Percentiles rank a stretch among this genome's conserved stretches.
Evolutionary conservation across 495 filamentous ascomycete genomes (phyloP).

Genomic region (Amniculicola lignicola): DNA sequence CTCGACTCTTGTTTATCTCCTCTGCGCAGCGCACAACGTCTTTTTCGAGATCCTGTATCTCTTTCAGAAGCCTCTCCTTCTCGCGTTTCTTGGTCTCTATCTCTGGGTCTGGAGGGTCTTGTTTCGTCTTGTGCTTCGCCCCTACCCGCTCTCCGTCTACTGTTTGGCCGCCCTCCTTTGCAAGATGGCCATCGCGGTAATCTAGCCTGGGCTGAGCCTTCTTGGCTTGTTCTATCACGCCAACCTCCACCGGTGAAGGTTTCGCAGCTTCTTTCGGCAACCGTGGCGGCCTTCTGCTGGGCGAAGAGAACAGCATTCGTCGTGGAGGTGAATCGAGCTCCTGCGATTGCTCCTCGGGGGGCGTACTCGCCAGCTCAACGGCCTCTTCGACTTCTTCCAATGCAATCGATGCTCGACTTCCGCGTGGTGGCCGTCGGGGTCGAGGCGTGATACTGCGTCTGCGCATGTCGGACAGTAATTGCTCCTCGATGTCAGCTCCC

Average conservation of each 20-base stretch:
- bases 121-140: too few species aligned
- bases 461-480: not conserved
- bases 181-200: too few species aligned
- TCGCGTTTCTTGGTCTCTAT: conserved; percentile 27
- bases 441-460: conserved; percentile 10
- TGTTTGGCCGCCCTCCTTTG: too few species aligned
- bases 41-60: conserved; percentile 16
- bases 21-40: conserved; percentile 14
- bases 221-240: too few species aligned
- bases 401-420: not conserved
- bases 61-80: conserved; percentile 15
- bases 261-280: conserved; percentile 15
- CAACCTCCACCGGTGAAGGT: too few species aligned
- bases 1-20: conserved; percentile 10
- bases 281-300: conserved; percentile 27
- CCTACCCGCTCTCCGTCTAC: too few species aligned
- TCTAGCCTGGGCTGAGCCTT: too few species aligned
- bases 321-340: conserved; percentile 27
- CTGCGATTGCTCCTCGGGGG: not conserved
- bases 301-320: conserved; percentile 33
- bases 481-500: too few species aligned
- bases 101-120: conserved; percentile 18
- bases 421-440: not conserved
- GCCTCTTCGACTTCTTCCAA: conserved; percentile 14
- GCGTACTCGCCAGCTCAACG: conserved; percentile 26